Base-by-base conservation (phyloP, 345 rosid species). In the Eucalyptus paniculata region DNA sequence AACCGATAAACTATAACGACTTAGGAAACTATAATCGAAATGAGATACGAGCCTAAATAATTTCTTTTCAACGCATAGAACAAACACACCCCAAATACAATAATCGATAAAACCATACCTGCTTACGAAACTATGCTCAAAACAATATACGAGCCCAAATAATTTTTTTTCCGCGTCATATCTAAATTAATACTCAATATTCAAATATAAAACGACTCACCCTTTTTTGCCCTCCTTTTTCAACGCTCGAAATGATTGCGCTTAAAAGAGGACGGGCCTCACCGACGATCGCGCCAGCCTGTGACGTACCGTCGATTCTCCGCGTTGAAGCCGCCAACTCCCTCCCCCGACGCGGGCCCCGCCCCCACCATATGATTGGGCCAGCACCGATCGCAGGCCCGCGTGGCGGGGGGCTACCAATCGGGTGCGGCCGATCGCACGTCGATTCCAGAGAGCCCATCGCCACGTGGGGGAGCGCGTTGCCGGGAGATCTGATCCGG, bases 321-420 rank as follows among this genome's bases (percentile, higher is more conserved):
- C 91, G 92, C 91, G 93, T 91, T 58, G 85, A 69, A 50, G 34
- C 80, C 77, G 47, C 32, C 21, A 13, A 69, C 42, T 32, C 18
- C 80, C 18, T 16, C 21, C 42, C 69, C 11, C 42, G 6, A 32
- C 81, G 18, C 53, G 9, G 30, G 60, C 7, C 40, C 30, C 80
- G 77, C 15, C 87, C 4, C 89, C n/a, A 5, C 42, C 58, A 9
- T 28, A 26, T 67, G 80, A 83, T 87, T 87, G 89, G 87, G 86
- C 92, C 47, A 21, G 82, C 82, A 72, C 44, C 82, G 82, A 90
- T 89, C 67, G 87, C 87, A 85, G 30, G n/a, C 58, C 54, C 30
- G 28, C 45, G 60, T 28, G 50, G 44, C 30, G 3, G 19, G 42
- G 44, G 82, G 3, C 2, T 24, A 8, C 14, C 44, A 34, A 69